Evolutionary conservation across 169 alveolate genomes (phyloP).

Genomic region (Eimeria praecox): DNA sequence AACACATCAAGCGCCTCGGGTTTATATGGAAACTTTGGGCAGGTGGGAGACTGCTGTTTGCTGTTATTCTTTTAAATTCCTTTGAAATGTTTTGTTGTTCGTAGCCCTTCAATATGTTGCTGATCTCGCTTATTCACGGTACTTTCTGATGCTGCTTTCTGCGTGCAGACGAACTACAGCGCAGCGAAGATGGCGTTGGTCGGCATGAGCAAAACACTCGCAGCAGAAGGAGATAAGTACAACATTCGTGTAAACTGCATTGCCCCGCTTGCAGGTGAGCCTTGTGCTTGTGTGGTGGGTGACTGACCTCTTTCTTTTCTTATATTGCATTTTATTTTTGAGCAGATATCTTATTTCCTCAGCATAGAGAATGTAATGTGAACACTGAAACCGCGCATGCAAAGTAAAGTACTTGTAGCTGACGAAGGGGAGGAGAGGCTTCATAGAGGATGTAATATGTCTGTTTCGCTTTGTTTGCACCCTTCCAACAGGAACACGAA

Average conservation of each 20-base stretch:
- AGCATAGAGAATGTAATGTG: too few relatives aligned
- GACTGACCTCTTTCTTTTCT: background rate
- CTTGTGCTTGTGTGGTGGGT: background rate
- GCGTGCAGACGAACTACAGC: constrained; percentile 82
- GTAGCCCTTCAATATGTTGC: background rate
- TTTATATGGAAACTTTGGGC: constrained; percentile 88
- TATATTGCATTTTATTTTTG: too few relatives aligned
- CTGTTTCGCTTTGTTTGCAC: background rate
- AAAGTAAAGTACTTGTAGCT: too few relatives aligned
- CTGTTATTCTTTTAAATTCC: background rate
- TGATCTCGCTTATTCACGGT: background rate
- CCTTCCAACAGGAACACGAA: constrained; percentile 81
- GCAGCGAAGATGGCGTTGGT: constrained; percentile 84
- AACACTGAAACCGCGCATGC: too few relatives aligned
- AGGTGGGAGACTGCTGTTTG: constrained; percentile 53
- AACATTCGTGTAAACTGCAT: constrained; percentile 80
- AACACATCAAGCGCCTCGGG: constrained; percentile 90
- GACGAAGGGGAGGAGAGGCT: too few relatives aligned
- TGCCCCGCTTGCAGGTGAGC: constrained; percentile 82
- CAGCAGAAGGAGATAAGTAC: constrained; percentile 81
- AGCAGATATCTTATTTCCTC: too few relatives aligned
- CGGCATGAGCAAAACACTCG: constrained; percentile 83
- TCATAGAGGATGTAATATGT: too few relatives aligned
- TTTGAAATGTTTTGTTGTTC: background rate
- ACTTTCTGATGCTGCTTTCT: background rate